Base-by-base conservation (phyloP, 1,284 basidiomycete species). In the Trametes polyzona region DNA sequence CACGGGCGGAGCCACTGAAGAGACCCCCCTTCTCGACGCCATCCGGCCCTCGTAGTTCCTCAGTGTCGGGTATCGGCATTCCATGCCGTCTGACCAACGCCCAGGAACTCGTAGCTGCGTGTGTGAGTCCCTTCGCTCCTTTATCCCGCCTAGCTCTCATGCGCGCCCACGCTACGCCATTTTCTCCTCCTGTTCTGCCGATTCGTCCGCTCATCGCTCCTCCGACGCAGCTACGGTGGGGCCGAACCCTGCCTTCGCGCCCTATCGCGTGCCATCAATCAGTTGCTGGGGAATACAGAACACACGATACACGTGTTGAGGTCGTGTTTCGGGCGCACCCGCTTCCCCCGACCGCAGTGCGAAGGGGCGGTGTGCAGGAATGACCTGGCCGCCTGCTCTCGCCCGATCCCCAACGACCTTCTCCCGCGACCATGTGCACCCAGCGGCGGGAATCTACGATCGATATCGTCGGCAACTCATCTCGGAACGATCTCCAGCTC, bases 211-310 rank as follows among this genome's bases (percentile, higher is more conserved):
- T 12, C 39, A 43, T 57, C 51, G 54, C 53, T 36, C 40, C 51
- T 47, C 57, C 39, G 54, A n/a, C 40, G 37, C 51, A 26, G 27
- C 40, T 30, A 43, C 54, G 47, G 51, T 41, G 43, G 47, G 30
- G 47, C 32, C 16, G 12, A 27, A 46, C 23, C 29, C 24, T 40
- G 33, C 10, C 35, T 43, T 42, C 24, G 30, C 46, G 16, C 54
- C 52, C 58, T 58, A 58, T 58, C 60, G 53, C 46, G 50, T 17
- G 2, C 29, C 57, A 62, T 62, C 59, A 42, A 55, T 58, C 51
- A 53, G 53, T 30, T 24, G 37, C 42, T 32, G 44, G 27, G 50
- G 30, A 42, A n/a, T n/a, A n/a, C n/a, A n/a, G n/a, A n/a, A n/a
- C n/a, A n/a, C n/a, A n/a, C n/a, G n/a, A 51, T 46, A 53, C 57